phyloP scores from a whole-genome alignment of 176 grass and related monocot genomes.

The Puccinellia tenuiflora region DNA sequence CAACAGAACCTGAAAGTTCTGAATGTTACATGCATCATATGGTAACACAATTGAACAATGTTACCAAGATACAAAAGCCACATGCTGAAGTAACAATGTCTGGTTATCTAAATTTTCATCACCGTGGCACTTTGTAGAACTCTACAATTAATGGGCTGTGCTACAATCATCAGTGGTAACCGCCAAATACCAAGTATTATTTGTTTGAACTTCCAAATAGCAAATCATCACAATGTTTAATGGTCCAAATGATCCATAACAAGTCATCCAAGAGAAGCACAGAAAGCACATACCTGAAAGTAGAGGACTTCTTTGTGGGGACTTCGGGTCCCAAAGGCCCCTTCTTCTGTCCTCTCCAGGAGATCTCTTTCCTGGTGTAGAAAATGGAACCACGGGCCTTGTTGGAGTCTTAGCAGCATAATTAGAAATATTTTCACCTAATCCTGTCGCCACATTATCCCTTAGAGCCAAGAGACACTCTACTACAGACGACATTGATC shows the following conservation, averaged over 20 bases:
- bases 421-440: conserved; percentile 32
- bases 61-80: neutral
- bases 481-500: conserved; percentile 66
- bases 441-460: conserved; percentile 51
- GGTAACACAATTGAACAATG: neutral
- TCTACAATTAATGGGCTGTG: neutral
- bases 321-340: conserved; percentile 39
- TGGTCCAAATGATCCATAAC: neutral
- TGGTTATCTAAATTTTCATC: conserved; percentile 10
- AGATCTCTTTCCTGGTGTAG: conserved; percentile 27
- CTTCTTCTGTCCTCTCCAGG: conserved; percentile 54
- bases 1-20: neutral
- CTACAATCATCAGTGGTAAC: neutral
- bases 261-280: conserved; percentile 22
- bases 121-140: neutral
- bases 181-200: neutral
- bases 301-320: conserved; percentile 54
- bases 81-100: neutral
- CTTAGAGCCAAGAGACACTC: conserved; percentile 79
- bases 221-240: neutral
- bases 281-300: conserved; percentile 45
- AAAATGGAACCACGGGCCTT: conserved; percentile 31
- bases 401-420: conserved; percentile 36
- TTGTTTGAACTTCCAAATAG: conserved; percentile 3
- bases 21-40: neutral